Percentiles rank a stretch among this genome's conserved stretches.
Conservation (phyloP, 352 stramenopile species). For the Globisporangium iwayamae region DNA sequence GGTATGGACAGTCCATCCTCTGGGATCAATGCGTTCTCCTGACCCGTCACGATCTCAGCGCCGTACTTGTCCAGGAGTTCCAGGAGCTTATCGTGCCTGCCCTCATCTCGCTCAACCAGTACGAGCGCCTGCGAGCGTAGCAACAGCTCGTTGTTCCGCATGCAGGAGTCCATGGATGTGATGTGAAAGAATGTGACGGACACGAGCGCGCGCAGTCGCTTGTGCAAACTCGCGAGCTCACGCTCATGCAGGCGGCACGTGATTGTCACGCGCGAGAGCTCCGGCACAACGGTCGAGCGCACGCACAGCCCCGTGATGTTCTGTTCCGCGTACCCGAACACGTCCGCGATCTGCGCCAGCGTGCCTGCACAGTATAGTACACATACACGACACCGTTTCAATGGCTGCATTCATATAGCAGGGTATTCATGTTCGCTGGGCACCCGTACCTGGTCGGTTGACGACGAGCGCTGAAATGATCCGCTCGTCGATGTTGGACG, state of each 20-base stretch:
- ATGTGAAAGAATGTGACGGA: slow-evolving; percentile 79
- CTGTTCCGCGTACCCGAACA: slow-evolving; percentile 66
- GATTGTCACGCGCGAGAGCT: slow-evolving; percentile 77
- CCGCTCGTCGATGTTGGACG: slow-evolving; percentile 34
- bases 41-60: slow-evolving; percentile 32
- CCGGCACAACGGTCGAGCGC: slow-evolving; percentile 63
- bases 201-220: slow-evolving; percentile 55
- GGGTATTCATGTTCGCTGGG: too few relatives aligned
- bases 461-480: slow-evolving; percentile 77
- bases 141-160: slow-evolving; percentile 61
- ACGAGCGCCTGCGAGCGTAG: slow-evolving; percentile 61
- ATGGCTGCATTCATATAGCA: too few relatives aligned
- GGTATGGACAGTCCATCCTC: slow-evolving; percentile 21
- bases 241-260: slow-evolving; percentile 51
- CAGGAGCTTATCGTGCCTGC: slow-evolving; percentile 17
- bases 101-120: slow-evolving; percentile 23
- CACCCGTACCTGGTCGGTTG: slow-evolving; percentile 42
- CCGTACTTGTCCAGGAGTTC: slow-evolving; percentile 37
- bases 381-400: neutral
- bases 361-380: slow-evolving; percentile 26
- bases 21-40: slow-evolving; percentile 27
- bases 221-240: slow-evolving; percentile 53
- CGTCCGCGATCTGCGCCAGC: slow-evolving; percentile 61
- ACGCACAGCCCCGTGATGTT: slow-evolving; percentile 77
- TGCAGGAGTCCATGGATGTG: slow-evolving; percentile 58